These are phyloP conservation scores for Hibiscus syriacus DNA, from an alignment of 345 rosid genomes.

Conservation along the genomic window DNA sequence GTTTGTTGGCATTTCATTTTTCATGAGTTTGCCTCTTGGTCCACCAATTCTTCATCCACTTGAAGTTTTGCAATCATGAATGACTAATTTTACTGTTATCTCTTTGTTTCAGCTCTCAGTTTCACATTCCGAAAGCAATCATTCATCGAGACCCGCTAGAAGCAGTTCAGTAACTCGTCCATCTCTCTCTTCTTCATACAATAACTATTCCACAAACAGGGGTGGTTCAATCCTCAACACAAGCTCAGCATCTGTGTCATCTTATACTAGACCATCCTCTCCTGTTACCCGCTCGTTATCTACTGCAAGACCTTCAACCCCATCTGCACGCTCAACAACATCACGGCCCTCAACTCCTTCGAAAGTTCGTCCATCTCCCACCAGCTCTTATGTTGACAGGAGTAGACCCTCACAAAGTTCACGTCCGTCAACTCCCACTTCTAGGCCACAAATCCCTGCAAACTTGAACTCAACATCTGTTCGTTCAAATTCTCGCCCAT, in stretches of 20 bases:
- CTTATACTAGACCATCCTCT: constrained; percentile 81
- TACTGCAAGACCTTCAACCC: constrained; percentile 57
- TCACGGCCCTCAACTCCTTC: constrained; percentile 10
- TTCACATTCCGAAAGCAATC: constrained; percentile 73
- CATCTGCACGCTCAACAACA: constrained; percentile 4
- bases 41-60: neutral
- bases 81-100: constrained; percentile 8
- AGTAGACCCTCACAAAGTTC: constrained; percentile 3
- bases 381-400: neutral
- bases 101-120: constrained; percentile 68
- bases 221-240: constrained; percentile 74
- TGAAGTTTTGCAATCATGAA: constrained; percentile 1
- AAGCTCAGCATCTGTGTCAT: constrained; percentile 92
- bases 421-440: constrained; percentile 2
- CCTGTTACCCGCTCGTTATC: constrained; percentile 72
- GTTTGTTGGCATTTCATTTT: constrained; percentile 3
- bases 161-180: constrained; percentile 87
- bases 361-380: neutral
- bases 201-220: constrained; percentile 54
- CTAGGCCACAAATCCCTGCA: constrained; percentile 56
- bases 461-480: constrained; percentile 40
- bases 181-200: constrained; percentile 64
- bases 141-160: constrained; percentile 72
- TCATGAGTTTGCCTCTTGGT: neutral
- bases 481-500: constrained; percentile 80